Conservation (phyloP, 768 basidiomycete genomes). For the Antrodiella citrinella region DNA sequence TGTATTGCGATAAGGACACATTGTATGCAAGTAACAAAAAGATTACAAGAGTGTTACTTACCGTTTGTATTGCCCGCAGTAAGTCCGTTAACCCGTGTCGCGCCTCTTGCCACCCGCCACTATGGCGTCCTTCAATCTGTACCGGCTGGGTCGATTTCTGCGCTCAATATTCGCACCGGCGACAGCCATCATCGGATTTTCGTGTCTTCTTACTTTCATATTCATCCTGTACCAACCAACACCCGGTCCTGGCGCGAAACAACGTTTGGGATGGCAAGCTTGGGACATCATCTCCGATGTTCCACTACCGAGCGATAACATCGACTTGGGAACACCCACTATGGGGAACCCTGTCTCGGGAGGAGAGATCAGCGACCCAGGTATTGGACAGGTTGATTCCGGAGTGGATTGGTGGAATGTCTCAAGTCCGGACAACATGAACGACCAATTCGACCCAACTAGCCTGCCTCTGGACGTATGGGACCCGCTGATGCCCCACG, state of each 20-base stretch:
- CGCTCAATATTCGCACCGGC: constrained; percentile 52
- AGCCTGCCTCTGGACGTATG: constrained; percentile 77
- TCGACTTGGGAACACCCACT: not conserved
- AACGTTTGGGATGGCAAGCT: constrained; percentile 82
- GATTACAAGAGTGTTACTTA: too few relatives aligned
- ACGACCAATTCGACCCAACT: constrained; percentile 38
- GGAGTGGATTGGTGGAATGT: constrained; percentile 69
- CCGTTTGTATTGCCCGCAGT: too few relatives aligned
- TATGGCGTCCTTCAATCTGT: constrained; percentile 20
- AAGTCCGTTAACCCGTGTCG: too few relatives aligned
- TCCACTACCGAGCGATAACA: not conserved
- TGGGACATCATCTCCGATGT: constrained; percentile 61
- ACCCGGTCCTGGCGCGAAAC: constrained; percentile 58
- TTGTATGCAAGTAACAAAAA: too few relatives aligned
- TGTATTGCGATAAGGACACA: too few relatives aligned
- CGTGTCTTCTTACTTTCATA: constrained; percentile 63
- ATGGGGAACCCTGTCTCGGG: not conserved
- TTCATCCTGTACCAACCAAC: constrained; percentile 79
- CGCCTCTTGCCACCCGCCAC: constrained; percentile 1
- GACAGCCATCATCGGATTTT: constrained; percentile 56
- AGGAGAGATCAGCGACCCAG: constrained; percentile 12
- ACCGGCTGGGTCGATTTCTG: constrained; percentile 39
- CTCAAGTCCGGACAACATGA: constrained; percentile 27
- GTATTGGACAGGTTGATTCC: constrained; percentile 11
- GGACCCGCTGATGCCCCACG: constrained; percentile 68